These are phyloP conservation scores for Coemansia sp. DNA, from an alignment of 192 early-diverging fungal species.

Conservation along the genomic window DNA sequence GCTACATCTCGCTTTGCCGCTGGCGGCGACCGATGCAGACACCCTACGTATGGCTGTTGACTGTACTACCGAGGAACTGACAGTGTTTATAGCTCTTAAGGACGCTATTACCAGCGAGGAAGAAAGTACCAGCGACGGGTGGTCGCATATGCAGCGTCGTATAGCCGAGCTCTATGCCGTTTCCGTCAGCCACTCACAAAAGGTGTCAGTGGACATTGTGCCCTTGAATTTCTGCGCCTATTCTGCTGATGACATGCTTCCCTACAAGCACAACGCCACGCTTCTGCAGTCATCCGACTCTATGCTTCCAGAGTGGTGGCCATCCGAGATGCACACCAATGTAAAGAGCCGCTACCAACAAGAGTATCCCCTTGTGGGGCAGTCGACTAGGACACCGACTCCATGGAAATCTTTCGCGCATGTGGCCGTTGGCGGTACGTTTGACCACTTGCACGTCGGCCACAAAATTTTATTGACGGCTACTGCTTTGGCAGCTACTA, in stretches of 20 bases:
- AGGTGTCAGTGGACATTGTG: slow-evolving; percentile 26
- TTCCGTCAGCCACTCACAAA: slow-evolving; percentile 20
- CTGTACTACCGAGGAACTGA: slow-evolving; percentile 32
- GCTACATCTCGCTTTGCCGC: slow-evolving; percentile 15
- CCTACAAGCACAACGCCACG: slow-evolving; percentile 19
- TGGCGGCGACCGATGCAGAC: slow-evolving; percentile 16
- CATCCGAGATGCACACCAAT: slow-evolving; percentile 21
- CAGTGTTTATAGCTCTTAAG: slow-evolving; percentile 30
- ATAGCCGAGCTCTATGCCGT: slow-evolving; percentile 46
- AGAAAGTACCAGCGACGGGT: slow-evolving; percentile 14
- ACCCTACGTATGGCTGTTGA: slow-evolving; percentile 29
- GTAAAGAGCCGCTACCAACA: neutral
- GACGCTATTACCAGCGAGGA: neutral
- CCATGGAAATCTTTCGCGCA: slow-evolving; percentile 45
- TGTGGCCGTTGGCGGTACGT: slow-evolving; percentile 85
- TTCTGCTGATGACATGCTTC: slow-evolving; percentile 40
- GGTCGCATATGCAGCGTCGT: slow-evolving; percentile 52
- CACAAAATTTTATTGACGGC: slow-evolving; percentile 93
- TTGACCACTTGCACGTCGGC: slow-evolving; percentile 95
- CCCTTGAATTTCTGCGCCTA: slow-evolving; percentile 50
- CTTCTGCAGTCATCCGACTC: slow-evolving; percentile 12
- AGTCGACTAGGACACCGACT: slow-evolving; percentile 11
- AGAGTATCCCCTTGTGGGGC: neutral
- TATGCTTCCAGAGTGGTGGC: slow-evolving; percentile 48
- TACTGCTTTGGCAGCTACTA: slow-evolving; percentile 68